Conservation (phyloP, 352 stramenopile genomes). For the Plasmopara muralis region DNA sequence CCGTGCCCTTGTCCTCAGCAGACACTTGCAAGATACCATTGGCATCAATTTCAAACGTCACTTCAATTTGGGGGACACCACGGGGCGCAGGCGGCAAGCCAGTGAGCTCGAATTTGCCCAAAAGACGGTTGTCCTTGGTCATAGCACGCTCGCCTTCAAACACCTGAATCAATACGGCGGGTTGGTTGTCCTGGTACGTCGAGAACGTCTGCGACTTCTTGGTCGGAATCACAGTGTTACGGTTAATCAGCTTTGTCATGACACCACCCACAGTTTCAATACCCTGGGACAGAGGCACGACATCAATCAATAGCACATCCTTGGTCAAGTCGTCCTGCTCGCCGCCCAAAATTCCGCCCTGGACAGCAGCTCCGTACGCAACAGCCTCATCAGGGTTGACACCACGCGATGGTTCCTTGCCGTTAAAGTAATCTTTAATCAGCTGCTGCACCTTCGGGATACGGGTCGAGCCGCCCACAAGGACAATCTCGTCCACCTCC, state of each 20-base stretch:
- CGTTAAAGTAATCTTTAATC: conserved; percentile 98
- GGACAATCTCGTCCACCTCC: conserved; percentile 97
- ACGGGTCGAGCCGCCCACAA: conserved; percentile 98
- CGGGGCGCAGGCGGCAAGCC: conserved; percentile 96
- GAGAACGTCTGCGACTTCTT: conserved; percentile 99
- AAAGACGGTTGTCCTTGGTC: conserved; percentile 98
- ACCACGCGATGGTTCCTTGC: conserved; percentile 88
- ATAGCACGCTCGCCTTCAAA: conserved; percentile 99
- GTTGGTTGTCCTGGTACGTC: conserved; percentile 99
- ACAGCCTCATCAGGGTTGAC: conserved; percentile 99
- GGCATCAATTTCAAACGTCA: conserved; percentile 98
- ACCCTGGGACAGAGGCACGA: conserved; percentile 95
- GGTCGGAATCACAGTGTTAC: conserved; percentile 96
- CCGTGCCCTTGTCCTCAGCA: conserved; percentile 98
- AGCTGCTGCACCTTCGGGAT: conserved; percentile 97
- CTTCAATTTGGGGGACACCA: conserved; percentile 98
- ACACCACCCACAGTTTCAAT: conserved; percentile 98
- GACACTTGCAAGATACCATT: conserved; percentile 99
- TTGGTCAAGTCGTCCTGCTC: conserved; percentile 88
- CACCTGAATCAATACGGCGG: conserved; percentile 84
- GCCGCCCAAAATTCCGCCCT: conserved; percentile 92
- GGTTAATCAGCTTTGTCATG: conserved; percentile 99
- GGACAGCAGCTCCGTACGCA: conserved; percentile 96
- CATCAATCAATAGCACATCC: conserved; percentile 97
- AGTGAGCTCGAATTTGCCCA: conserved; percentile 99